Base-by-base conservation (phyloP, 164 flowering plant genomes). In the Aristolochia californica region DNA sequence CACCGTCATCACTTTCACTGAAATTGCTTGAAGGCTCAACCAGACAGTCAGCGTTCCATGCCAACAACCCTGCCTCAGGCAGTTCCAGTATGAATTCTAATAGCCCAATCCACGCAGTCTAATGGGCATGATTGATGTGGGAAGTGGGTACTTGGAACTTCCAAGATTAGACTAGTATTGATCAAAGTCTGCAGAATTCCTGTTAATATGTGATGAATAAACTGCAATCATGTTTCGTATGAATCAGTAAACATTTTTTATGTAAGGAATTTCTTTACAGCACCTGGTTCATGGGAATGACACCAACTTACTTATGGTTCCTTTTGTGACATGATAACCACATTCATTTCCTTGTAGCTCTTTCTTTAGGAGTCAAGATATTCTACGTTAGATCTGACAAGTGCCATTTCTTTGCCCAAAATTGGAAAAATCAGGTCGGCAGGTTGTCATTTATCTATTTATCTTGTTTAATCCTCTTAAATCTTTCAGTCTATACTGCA, bases 11-110 rank as follows among this genome's bases (percentile, higher is more conserved):
- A 0, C 84, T 84, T 10, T 75, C 94, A 2, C 63, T 80, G 9
- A 79, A 83, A 24, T 72, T 84, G 50, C 67, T 62, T 3, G 82
- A 80, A 53, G 88, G 89, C 13, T 75, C 94, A 5, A 47, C 71
- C 47, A 67, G 97, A 63, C 94, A 82, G 50, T 86, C 94, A 1
- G 94, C 97, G 43, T 89, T 89, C 60, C 91, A 89, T 68, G 83
- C 93, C 5, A 81, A 60, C 5, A 81, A 60, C 4, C 56, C 63
- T 50, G 44, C 75, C 16, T 69, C 88, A 18, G 66, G 64, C 61
- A 68, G 70, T 59, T 70, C 82, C 40, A 53, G 62, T 56, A 67
- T 79, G 74, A 77, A 68, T 48, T 57, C 85, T 13, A 68, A 79
- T 60, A 74, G 63, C 52, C 76, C 81, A 0, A 78, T 83, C 50